Evolutionary conservation across 805 yeast species (phyloP).

Genomic region (Saccharomycopsis microspora): DNA sequence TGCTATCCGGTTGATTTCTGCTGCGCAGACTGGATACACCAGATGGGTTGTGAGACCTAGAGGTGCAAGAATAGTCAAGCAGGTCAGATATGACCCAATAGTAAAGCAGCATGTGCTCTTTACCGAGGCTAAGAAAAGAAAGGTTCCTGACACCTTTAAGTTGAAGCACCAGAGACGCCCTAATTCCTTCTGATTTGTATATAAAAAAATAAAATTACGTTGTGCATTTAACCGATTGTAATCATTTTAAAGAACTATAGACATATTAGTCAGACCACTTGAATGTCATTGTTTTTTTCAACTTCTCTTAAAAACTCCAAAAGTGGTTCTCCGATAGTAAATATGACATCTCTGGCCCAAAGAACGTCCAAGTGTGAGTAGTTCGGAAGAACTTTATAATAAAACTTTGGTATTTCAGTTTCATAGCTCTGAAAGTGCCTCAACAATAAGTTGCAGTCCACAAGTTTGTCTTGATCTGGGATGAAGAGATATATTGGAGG

Average conservation of each 20-base stretch:
- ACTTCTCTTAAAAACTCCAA: slow-evolving; percentile 22
- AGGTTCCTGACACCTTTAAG: slow-evolving; percentile 44
- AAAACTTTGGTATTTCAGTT: slow-evolving; percentile 24
- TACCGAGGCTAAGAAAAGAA: slow-evolving; percentile 81
- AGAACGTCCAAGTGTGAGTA: slow-evolving; percentile 86
- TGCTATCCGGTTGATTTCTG: slow-evolving; percentile 73
- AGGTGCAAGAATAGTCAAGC: slow-evolving; percentile 66
- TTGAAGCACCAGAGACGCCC: slow-evolving; percentile 33
- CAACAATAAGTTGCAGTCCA: slow-evolving; percentile 58
- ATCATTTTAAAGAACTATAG: background rate
- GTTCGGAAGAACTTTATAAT: slow-evolving; percentile 34
- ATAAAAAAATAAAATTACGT: background rate
- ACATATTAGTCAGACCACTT: background rate
- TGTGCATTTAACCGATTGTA: background rate
- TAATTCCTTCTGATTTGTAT: slow-evolving; percentile 20
- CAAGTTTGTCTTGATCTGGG: slow-evolving; percentile 67
- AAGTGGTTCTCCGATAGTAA: slow-evolving; percentile 46
- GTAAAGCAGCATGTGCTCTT: slow-evolving; percentile 88
- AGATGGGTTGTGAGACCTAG: slow-evolving; percentile 76
- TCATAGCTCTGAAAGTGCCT: slow-evolving; percentile 57
- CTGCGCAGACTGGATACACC: slow-evolving; percentile 84
- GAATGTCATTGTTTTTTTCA: background rate
- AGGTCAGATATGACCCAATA: slow-evolving; percentile 74
- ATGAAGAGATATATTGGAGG: slow-evolving; percentile 58
- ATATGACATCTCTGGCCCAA: slow-evolving; percentile 77